Base-by-base conservation (phyloP, 805 yeast genomes). In the Suhomyces tanzawaensis region DNA sequence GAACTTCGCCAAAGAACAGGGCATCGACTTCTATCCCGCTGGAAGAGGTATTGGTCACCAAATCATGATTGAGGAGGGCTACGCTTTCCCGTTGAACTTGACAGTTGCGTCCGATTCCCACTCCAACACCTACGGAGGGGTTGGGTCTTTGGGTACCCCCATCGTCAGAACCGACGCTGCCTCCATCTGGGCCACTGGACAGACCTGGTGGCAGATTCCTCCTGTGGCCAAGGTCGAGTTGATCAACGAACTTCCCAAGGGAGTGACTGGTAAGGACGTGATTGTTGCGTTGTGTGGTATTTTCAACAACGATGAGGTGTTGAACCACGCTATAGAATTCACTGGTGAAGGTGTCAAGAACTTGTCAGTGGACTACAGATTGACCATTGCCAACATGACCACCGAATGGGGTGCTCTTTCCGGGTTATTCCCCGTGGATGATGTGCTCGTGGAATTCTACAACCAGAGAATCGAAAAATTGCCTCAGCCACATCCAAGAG, bases 171-270 rank as follows among this genome's bases (percentile, higher is more conserved):
- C 99, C 0, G 99, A 93, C 64, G 99, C 98, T 16, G 99, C 99
- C 3, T 80, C 97, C 7, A 91, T 93, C 48, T 93, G 99, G 99
- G 98, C 99, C 9, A 93, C 99, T 0, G 98, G 98, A 28, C 95
- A 89, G 67, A 93, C 99, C 3, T 93, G 99, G 99, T 93, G 99
- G 99, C 99, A 95, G 76, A 87, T 93, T 39, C 99, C 99, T 3
- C 98, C 99, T 0, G 98, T 93, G 17, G 99, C 98, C 24, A 79
- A 81, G 53, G 98, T 93, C 7, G 95, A 87, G 60, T 74, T 93
- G 39, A 71, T 75, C 47, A 96, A 96, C 29, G 63, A 76, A 49
- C 74, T 93, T 41, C 96, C 95, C 9, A 65, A 74, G 35, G 96
- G 96, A 13, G 89, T 87, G 13, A 81, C 95, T 3, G 99, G 99